Evolutionary conservation across 345 rosid species (phyloP).

Genomic region (Eucalyptus pauciflora): DNA sequence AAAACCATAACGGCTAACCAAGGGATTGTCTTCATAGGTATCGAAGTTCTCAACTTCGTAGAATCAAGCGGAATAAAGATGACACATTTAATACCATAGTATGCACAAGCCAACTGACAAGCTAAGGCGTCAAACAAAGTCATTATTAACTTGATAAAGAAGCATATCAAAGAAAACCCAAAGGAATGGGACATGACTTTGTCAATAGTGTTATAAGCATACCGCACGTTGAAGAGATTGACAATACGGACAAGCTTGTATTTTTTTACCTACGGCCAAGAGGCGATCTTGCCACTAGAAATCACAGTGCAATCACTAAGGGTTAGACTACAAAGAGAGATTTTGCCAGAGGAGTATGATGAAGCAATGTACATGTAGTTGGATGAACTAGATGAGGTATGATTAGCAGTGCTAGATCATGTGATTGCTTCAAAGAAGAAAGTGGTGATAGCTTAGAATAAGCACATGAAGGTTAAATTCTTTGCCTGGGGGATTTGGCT

Average conservation of each 20-base stretch:
- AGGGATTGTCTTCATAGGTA: neutral
- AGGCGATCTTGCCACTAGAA: neutral
- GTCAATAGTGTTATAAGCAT: neutral
- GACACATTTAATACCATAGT: neutral
- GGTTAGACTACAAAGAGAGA: neutral
- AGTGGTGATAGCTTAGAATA: neutral
- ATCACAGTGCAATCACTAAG: neutral
- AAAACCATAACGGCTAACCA: neutral
- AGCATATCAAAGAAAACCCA: neutral
- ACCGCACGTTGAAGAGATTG: neutral
- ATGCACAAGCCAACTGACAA: neutral
- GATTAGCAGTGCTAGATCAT: neutral
- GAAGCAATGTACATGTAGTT: neutral
- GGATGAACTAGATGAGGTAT: neutral
- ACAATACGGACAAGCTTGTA: neutral
- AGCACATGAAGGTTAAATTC: neutral
- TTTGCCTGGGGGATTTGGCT: neutral
- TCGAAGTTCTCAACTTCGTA: too few relatives aligned
- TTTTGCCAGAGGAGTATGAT: neutral
- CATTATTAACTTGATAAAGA: neutral
- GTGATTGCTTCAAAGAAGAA: neutral
- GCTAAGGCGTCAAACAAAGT: neutral
- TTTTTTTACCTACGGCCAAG: neutral
- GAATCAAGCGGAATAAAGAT: neutral
- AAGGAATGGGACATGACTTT: neutral